These are phyloP conservation scores for Avena atlantica DNA, from an alignment of 176 grass and related monocot genomes.

Conservation along the genomic window DNA sequence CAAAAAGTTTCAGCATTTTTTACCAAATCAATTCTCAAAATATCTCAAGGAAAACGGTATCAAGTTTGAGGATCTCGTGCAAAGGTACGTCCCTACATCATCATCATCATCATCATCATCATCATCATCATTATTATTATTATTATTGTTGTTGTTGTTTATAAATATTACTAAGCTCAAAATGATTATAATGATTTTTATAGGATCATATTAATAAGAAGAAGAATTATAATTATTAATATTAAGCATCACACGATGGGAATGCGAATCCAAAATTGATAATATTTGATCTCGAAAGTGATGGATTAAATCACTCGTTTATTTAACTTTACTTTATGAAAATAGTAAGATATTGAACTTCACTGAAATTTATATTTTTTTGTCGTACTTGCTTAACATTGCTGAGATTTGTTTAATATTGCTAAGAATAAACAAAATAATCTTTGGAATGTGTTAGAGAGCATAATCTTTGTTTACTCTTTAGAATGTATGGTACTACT, in stretches of 20 bases:
- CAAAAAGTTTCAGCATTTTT: slow-evolving; percentile 15
- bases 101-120: neutral
- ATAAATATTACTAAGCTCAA: neutral
- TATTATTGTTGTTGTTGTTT: neutral
- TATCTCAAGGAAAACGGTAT: neutral
- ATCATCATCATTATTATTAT: no score
- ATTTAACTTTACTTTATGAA: neutral
- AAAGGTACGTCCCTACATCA: neutral
- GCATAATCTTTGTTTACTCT: neutral
- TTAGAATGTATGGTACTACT: neutral
- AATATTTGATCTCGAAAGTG: no score
- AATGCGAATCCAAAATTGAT: neutral
- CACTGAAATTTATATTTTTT: neutral
- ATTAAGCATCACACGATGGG: neutral
- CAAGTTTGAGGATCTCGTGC: neutral
- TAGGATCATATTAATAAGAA: no score
- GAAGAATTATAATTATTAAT: neutral
- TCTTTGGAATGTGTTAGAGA: neutral
- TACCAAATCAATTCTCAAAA: slow-evolving; percentile 21
- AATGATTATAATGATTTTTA: neutral
- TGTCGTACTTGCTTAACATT: neutral
- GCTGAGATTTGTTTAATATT: neutral
- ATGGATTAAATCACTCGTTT: neutral
- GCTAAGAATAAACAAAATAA: neutral
- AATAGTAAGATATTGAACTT: slow-evolving; percentile 1